Conservation (phyloP, 805 yeast species). For the Saccharomyces mikatae region DNA sequence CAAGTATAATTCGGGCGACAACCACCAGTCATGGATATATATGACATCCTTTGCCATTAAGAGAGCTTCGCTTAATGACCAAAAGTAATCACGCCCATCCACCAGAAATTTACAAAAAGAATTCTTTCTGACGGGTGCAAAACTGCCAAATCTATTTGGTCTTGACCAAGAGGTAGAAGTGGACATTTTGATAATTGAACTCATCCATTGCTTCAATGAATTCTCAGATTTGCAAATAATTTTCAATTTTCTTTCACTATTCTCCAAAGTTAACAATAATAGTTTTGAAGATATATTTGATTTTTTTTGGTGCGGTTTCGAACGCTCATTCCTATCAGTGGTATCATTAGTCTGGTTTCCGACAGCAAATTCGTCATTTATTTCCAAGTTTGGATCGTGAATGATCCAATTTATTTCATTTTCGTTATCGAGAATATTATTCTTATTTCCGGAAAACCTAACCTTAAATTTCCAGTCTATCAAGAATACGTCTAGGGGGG, state of each 20-base stretch:
- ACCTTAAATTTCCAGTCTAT: conserved; percentile 73
- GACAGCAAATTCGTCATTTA: neutral
- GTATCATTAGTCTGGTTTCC: neutral
- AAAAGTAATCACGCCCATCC: conserved; percentile 91
- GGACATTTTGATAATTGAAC: conserved; percentile 63
- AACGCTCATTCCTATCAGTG: neutral
- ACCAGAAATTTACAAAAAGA: conserved; percentile 95
- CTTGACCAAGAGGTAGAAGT: conserved; percentile 64
- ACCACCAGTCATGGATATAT: conserved; percentile 98
- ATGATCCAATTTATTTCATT: neutral
- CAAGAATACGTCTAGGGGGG: conserved; percentile 83
- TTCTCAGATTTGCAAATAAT: conserved; percentile 59
- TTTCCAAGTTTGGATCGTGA: neutral
- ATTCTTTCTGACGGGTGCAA: conserved; percentile 82
- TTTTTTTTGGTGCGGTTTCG: conserved; percentile 11
- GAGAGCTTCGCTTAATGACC: conserved; percentile 90
- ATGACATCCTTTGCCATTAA: conserved; percentile 90
- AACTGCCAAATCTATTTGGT: conserved; percentile 71
- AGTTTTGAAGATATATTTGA: conserved; percentile 44
- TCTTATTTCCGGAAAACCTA: conserved; percentile 36
- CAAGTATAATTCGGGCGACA: conserved; percentile 86
- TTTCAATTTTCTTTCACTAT: conserved; percentile 70
- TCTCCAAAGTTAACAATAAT: conserved; percentile 51
- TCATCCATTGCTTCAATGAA: conserved; percentile 66
- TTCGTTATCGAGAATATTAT: neutral